Conservation (phyloP, 1,139 yeast genomes). For the Saccharomyces hybrid region DNA sequence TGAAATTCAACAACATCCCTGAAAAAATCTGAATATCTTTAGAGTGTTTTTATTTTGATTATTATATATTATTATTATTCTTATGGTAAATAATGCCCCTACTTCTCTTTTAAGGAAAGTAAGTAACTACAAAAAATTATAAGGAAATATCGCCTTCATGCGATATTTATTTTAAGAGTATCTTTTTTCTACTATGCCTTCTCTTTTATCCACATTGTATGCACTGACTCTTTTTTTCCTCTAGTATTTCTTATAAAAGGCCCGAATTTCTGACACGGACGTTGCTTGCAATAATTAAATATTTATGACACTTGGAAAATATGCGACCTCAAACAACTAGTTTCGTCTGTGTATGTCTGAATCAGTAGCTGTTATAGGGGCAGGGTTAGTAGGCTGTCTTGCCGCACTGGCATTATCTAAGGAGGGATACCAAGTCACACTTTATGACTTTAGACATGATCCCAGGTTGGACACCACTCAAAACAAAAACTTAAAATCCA, state of each 20-base stretch:
- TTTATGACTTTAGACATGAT: constrained; percentile 55
- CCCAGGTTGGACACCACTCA: constrained; percentile 28
- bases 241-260: neutral
- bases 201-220: neutral
- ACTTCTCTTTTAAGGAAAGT: neutral
- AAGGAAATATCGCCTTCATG: neutral
- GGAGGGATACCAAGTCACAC: constrained; percentile 60
- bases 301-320: neutral
- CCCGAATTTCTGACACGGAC: constrained; percentile 1
- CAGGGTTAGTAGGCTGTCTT: constrained; percentile 87
- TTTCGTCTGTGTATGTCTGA: neutral
- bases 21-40: neutral
- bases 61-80: neutral
- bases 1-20: neutral
- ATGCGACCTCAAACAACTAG: neutral
- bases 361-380: constrained; percentile 56
- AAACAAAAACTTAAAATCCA: constrained; percentile 50
- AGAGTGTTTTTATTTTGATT: neutral
- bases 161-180: neutral
- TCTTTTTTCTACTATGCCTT: neutral
- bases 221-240: neutral
- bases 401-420: constrained; percentile 71
- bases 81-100: constrained; percentile 1
- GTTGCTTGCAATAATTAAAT: neutral
- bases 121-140: neutral